A percentile compares a stretch with the other conserved stretches of the same genome.
Evolutionary conservation across 495 filamentous ascomycete species (phyloP).

Genomic region (Podospora fimiseda): DNA sequence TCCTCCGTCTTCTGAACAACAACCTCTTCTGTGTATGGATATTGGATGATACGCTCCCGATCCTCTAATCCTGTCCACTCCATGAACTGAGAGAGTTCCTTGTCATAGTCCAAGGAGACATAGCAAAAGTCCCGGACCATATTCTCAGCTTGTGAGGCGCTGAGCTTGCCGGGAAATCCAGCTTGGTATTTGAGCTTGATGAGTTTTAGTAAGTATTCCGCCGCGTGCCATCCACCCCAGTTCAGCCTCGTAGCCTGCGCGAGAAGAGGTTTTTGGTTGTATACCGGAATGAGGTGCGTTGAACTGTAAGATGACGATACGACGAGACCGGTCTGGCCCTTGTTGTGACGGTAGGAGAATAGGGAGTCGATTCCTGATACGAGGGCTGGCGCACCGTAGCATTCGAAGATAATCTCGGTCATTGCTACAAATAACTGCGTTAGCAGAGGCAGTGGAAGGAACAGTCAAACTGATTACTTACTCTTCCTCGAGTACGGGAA

Average conservation of each 20-base stretch:
- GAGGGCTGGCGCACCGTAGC: slow-evolving; percentile 79
- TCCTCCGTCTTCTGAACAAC: slow-evolving; percentile 86
- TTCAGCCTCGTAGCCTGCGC: slow-evolving; percentile 81
- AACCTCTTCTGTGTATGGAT: slow-evolving; percentile 86
- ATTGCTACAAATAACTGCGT: slow-evolving; percentile 54
- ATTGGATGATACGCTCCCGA: slow-evolving; percentile 81
- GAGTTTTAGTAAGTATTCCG: slow-evolving; percentile 85
- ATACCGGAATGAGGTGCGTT: slow-evolving; percentile 91
- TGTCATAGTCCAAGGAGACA: slow-evolving; percentile 72
- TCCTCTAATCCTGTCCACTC: slow-evolving; percentile 88
- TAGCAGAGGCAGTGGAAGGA: background rate
- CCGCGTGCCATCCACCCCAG: slow-evolving; percentile 85
- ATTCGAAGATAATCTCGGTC: slow-evolving; percentile 95
- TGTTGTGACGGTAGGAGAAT: slow-evolving; percentile 89
- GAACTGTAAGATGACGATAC: slow-evolving; percentile 87
- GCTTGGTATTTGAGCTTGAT: slow-evolving; percentile 88
- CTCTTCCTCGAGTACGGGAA: slow-evolving; percentile 77
- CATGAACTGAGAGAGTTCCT: slow-evolving; percentile 65
- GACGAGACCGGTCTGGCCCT: slow-evolving; percentile 80
- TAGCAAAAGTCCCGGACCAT: slow-evolving; percentile 88
- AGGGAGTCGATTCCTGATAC: slow-evolving; percentile 93
- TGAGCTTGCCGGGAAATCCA: slow-evolving; percentile 73
- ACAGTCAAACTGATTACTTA: too few relatives aligned
- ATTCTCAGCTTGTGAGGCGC: slow-evolving; percentile 75
- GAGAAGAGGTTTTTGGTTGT: slow-evolving; percentile 75